Base-by-base conservation (phyloP, 2,329 filamentous ascomycete genomes). In the Pezicula carpinea region DNA sequence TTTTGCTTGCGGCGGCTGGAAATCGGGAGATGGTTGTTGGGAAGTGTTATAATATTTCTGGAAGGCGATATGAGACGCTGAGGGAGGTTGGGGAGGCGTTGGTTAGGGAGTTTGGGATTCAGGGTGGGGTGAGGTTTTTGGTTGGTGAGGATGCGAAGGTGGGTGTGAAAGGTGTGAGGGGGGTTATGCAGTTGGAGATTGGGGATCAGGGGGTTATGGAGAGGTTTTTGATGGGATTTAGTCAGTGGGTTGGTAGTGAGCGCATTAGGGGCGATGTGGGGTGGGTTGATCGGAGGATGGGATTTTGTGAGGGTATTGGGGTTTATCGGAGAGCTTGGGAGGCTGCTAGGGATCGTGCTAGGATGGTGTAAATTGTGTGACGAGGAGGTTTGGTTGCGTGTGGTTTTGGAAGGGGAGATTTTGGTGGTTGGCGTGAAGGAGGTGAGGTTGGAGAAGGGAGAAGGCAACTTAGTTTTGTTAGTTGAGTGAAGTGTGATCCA, bases 41-140 rank as follows among this genome's bases (percentile, higher is more conserved):
- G 0, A 61, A 73, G 46, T 64, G 56, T 4, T 76, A 71, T 52
- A 76, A 76, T 52, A 68, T 76, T 34, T 75, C 73, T 2, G 64
- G 62, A 0, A 49, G 61, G 19, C 53, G 60, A 4, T 76, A 74
- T 53, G 73, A 76, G 58, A 76, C 70, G 0, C 53, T 70, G 0
- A 53, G 55, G 0, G 64, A 73, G 36, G 56, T 77, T 3, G 59
- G 62, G 4, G 43, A 50, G 3, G 69, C 69, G 1, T 50, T 76
- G 14, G 65, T 62, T 3, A 49, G 51, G 8, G 70, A 72, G 49
- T 76, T 75, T 48, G 60, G 58, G 0, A 64, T 74, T 32, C 26
- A 47, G 2, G 58, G 52, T 1, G 66, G 65, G 0, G 58, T 62
- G 1, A 53, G 51, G 15, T 68, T 62, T 22, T 43, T 13, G 26